A percentile compares a stretch with the other conserved stretches of the same genome.
phyloP scores from a whole-genome alignment of 1,284 basidiomycete species.

The Pholiota adiposa region DNA sequence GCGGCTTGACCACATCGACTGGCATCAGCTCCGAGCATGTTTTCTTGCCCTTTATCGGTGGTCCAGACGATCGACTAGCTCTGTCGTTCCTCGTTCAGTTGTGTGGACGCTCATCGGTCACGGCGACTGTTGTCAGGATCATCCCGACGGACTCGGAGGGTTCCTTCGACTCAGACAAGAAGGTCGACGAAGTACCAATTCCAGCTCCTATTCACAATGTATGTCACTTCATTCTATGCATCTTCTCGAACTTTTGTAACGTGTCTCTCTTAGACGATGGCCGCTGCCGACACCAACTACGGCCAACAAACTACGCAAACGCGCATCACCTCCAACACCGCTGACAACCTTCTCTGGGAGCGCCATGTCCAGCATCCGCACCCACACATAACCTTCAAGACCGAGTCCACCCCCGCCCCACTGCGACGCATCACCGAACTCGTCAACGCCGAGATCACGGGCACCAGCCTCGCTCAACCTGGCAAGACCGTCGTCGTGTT shows the following conservation, averaged over 20 bases:
- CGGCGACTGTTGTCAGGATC: conserved; percentile 74
- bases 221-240: conserved; percentile 8
- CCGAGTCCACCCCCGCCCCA: conserved; percentile 37
- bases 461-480: conserved; percentile 16
- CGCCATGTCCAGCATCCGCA: conserved; percentile 1
- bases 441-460: conserved; percentile 32
- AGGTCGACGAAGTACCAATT: background rate
- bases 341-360: conserved; percentile 10
- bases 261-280: conserved; percentile 46
- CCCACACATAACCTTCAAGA: conserved; percentile 15
- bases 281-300: conserved; percentile 71
- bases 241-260: conserved; percentile 5
- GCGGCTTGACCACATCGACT: conserved; percentile 39
- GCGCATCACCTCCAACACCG: conserved; percentile 67
- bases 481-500: conserved; percentile 60
- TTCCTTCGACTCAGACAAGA: conserved; percentile 1
- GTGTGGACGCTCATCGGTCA: conserved; percentile 64
- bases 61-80: conserved; percentile 89
- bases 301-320: conserved; percentile 63
- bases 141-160: conserved; percentile 40
- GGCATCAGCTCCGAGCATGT: conserved; percentile 56
- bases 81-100: conserved; percentile 81
- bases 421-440: conserved; percentile 59
- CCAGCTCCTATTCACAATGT: conserved; percentile 31
- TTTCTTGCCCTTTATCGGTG: conserved; percentile 91